Conservation (phyloP, 2,329 filamentous ascomycete species). For the Beauveria pseudobassiana region DNA sequence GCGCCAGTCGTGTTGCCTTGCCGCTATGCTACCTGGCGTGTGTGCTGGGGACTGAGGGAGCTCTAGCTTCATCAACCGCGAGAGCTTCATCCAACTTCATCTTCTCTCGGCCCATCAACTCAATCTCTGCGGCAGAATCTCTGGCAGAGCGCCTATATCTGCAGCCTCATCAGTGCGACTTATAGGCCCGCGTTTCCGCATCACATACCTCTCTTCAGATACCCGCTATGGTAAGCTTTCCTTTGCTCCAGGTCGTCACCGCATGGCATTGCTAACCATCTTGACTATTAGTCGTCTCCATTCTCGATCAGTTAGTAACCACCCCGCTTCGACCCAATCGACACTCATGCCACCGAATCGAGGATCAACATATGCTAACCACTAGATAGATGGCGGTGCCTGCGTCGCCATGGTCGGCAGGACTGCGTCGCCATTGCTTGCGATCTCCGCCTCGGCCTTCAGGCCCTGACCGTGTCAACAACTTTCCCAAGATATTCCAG, state of each 20-base stretch:
- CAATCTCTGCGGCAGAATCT: background rate
- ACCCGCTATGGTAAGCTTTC: constrained; percentile 20
- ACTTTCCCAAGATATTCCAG: constrained; percentile 99
- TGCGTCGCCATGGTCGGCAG: constrained; percentile 97
- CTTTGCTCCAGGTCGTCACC: background rate
- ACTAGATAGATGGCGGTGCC: constrained; percentile 67
- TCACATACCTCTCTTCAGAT: constrained; percentile 19
- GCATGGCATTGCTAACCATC: constrained; percentile 22
- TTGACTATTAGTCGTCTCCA: constrained; percentile 61
- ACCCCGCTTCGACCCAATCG: constrained; percentile 7
- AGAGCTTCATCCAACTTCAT: constrained; percentile 2
- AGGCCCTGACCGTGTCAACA: constrained; percentile 96
- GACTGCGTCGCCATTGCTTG: constrained; percentile 99
- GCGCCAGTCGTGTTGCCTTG: constrained; percentile 15
- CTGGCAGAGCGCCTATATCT: background rate
- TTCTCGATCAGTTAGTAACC: constrained; percentile 81
- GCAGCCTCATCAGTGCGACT: background rate
- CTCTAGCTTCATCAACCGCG: constrained; percentile 11
- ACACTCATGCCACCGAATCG: background rate
- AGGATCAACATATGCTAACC: constrained; percentile 12
- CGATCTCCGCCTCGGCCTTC: constrained; percentile 93
- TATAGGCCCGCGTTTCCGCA: constrained; percentile 13
- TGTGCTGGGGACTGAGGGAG: background rate
- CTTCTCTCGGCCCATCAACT: background rate
- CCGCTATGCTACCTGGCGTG: constrained; percentile 1